These are phyloP conservation scores for Closterium sp. DNA, from an alignment of 139 green algal genomes.

Conservation along the genomic window DNA sequence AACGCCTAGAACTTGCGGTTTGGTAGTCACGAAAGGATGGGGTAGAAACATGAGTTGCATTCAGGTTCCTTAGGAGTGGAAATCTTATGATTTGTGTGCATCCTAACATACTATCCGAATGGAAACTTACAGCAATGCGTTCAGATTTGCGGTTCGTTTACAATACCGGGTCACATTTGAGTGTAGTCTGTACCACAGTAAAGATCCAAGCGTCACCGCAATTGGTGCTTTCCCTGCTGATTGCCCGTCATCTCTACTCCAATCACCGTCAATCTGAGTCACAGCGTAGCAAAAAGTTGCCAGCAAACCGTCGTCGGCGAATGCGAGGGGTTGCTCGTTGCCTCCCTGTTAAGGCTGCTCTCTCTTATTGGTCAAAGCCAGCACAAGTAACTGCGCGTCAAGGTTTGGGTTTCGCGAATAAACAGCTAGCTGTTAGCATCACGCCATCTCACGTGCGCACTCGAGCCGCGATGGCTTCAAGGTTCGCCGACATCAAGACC, in stretches of 20 bases:
- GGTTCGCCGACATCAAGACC: not conserved
- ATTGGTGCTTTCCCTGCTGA: too few relatives aligned
- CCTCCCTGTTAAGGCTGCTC: not conserved
- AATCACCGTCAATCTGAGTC: not conserved
- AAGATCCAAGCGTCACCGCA: too few relatives aligned
- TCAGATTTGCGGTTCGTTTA: too few relatives aligned
- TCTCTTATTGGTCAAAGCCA: not conserved
- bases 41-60: too few relatives aligned
- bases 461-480: not conserved
- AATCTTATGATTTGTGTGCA: too few relatives aligned
- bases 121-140: too few relatives aligned
- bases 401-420: not conserved
- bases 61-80: too few relatives aligned
- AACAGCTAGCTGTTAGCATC: not conserved
- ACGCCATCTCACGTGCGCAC: not conserved
- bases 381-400: not conserved
- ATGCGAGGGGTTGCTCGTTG: not conserved
- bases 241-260: not conserved
- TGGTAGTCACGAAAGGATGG: too few relatives aligned
- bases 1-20: too few relatives aligned
- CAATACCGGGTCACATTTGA: too few relatives aligned
- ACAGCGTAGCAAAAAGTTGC: not conserved
- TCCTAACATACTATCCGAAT: too few relatives aligned
- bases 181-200: too few relatives aligned
- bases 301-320: not conserved